Evolutionary conservation across 2,329 filamentous ascomycete genomes (phyloP).

Genomic region (Periglandula ipomoeae): DNA sequence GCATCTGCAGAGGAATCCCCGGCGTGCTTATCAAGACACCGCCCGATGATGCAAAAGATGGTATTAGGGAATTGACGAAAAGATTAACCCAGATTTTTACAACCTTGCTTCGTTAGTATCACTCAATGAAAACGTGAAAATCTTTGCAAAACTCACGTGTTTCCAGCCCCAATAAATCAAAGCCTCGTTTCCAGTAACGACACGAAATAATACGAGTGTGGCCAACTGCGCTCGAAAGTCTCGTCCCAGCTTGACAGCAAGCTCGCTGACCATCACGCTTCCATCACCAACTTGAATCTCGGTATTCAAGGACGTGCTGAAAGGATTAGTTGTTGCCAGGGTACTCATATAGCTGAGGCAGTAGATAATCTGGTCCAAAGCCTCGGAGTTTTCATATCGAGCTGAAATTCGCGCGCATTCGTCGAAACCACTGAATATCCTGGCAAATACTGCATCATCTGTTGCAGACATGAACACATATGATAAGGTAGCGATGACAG

Average conservation of each 20-base stretch:
- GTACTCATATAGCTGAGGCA: slow-evolving; percentile 87
- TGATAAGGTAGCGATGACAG: slow-evolving; percentile 86
- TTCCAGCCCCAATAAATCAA: slow-evolving; percentile 71
- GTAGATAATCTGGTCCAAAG: slow-evolving; percentile 85
- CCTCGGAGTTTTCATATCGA: slow-evolving; percentile 73
- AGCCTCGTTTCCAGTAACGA: slow-evolving; percentile 76
- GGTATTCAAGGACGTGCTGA: slow-evolving; percentile 84
- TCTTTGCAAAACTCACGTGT: slow-evolving; percentile 46
- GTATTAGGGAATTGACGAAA: slow-evolving; percentile 89
- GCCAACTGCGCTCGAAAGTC: slow-evolving; percentile 91
- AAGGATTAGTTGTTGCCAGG: slow-evolving; percentile 63
- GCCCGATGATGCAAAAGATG: slow-evolving; percentile 60
- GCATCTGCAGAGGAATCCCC: slow-evolving; percentile 79
- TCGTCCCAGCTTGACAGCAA: slow-evolving; percentile 89
- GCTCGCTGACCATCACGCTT: slow-evolving; percentile 96
- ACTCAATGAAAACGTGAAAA: neutral
- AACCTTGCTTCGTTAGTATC: slow-evolving; percentile 43
- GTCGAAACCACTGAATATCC: slow-evolving; percentile 89
- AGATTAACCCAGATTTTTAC: slow-evolving; percentile 90
- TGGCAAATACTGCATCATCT: slow-evolving; percentile 88
- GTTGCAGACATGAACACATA: slow-evolving; percentile 99
- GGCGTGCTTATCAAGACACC: slow-evolving; percentile 61
- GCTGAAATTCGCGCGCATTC: slow-evolving; percentile 91
- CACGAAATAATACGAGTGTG: slow-evolving; percentile 88
- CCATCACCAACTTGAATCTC: slow-evolving; percentile 88